Base-by-base conservation (phyloP, 768 basidiomycete species). In the Pleurotus cornucopiae region DNA sequence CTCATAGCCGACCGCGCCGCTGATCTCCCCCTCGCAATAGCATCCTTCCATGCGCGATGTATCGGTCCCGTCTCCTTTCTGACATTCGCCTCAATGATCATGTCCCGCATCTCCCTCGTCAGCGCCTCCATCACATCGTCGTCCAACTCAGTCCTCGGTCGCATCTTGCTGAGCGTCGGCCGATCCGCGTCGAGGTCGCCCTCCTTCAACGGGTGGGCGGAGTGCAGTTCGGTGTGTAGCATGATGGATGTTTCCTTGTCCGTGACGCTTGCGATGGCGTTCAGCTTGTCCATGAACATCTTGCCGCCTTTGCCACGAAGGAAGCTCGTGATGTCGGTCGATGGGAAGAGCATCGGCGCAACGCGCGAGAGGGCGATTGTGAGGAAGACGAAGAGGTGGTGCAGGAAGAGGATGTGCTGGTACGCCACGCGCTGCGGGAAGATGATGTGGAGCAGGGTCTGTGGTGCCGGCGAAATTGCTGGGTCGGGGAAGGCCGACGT, bases 401-500 rank as follows among this genome's bases (percentile, higher is more conserved):
- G 91, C 39, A 94, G 73, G 68, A 92, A 81, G 38, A 81, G 71
- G 58, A 91, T 78, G 68, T 94, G 88, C 64, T 94, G 91, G 66
- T 85, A 88, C 1, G 82, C 77, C 1, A 88, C 80, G 11, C 89
- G 80, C 5, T 74, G 71, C 0, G 89, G 90, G 70, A 89, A 86
- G 39, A 80, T 18, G 25, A 60, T 53, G 43, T 71, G 63, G 6
- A 82, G 62, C 26, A 84, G 37, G 23, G 60, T 67, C 57, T 64
- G 54, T 25, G 60, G 52, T 54, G 69, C 23, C 47, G 61, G 49
- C 55, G 47, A 1, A 61, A 61, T 55, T 34, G 63, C 38, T 26
- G 58, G 54, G 40, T 60, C 56, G 25, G 56, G 56, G 55, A 49
- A 54, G 54, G 67, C 63, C 45, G 62, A 63, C 57, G 61, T 64